Evolutionary conservation across 345 rosid species (phyloP), one percentile per base, ranked within the genome.

Genomic region (Lepidium aucheri): DNA sequence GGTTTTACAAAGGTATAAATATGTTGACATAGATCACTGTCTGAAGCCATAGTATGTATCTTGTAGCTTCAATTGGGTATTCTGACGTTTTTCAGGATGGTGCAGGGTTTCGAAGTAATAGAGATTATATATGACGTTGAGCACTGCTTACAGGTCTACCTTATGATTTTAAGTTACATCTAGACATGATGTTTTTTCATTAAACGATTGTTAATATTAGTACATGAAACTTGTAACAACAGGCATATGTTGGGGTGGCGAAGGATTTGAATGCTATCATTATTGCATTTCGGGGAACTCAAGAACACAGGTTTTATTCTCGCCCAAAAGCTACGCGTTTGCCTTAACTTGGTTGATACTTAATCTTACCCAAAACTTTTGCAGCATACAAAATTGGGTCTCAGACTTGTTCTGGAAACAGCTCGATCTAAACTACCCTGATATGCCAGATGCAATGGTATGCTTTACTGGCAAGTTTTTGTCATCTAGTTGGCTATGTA

Each of bases 391-490:
- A 81, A 93, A 93, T 53, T 93, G 98, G 97, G 62, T 90, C 60
- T 85, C 84, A 72, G 98, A 93, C 72, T 82, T 93, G 38, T 90
- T 78, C 64, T 90, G 96, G 97, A 81, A 93, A 78, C 95, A 93
- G 79, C 97, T 90, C 13, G 99, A 93, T 83, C 69, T 93, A 39
- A 82, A 86, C 32, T 93, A 90, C 72, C 97, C 97, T 59, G 92
- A 84, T 77, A 86, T 93, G 97, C 85, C 87, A 50, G 96, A 85
- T 81, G 98, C 98, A 51, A 90, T 86, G 97, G 99, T 94, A 26
- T n/a, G 84, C 71, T 30, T 58, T 42, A 14, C 65, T 10, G 7
- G 24, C 50, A 46, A 44, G 45, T 4, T 60, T 12, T 65, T 68
- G 8, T 72, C 36, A 18, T 17, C 34, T 6, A 8, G 32, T 57